These are phyloP conservation scores for Quercus mongolica DNA, from an alignment of 306 rosid genomes.

Conservation along the genomic window DNA sequence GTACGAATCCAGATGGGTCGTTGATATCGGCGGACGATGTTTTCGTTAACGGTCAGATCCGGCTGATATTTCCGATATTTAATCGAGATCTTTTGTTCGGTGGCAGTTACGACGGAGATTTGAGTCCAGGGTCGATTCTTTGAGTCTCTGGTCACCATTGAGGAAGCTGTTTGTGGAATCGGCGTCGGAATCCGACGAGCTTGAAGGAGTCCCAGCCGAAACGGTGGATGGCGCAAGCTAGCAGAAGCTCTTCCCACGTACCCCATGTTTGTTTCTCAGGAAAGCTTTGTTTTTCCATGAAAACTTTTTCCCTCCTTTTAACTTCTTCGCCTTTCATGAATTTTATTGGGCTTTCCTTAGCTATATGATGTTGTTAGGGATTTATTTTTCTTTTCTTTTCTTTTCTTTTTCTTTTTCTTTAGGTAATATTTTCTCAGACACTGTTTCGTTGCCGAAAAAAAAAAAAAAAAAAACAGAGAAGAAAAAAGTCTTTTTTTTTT, in stretches of 20 bases:
- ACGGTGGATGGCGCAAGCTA: conserved; percentile 22
- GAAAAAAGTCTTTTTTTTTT: too few relatives aligned
- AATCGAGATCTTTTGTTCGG: conserved; percentile 47
- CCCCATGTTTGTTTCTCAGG: conserved; percentile 27
- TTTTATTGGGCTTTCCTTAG: conserved; percentile 11
- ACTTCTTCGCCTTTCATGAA: not conserved
- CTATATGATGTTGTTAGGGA: not conserved
- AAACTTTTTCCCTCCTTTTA: not conserved
- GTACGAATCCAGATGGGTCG: conserved; percentile 45
- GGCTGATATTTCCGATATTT: conserved; percentile 58
- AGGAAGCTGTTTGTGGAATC: conserved; percentile 49
- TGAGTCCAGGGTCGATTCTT: not conserved
- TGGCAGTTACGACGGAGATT: conserved; percentile 20
- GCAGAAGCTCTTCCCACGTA: conserved; percentile 34
- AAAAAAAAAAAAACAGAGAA: too few relatives aligned
- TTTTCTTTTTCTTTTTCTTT: not conserved
- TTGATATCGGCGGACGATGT: conserved; percentile 66
- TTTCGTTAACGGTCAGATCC: conserved; percentile 73
- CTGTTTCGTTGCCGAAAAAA: too few relatives aligned
- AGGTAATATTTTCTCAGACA: too few relatives aligned
- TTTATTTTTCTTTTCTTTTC: not conserved
- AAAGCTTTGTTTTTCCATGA: not conserved
- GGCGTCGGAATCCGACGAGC: conserved; percentile 25
- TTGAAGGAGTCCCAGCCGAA: conserved; percentile 19
- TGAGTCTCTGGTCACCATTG: conserved; percentile 34